A percentile compares a stretch with the other conserved stretches of the same genome.
phyloP scores from a whole-genome alignment of 208 protist genomes.

The Entamoeba histolytica region DNA sequence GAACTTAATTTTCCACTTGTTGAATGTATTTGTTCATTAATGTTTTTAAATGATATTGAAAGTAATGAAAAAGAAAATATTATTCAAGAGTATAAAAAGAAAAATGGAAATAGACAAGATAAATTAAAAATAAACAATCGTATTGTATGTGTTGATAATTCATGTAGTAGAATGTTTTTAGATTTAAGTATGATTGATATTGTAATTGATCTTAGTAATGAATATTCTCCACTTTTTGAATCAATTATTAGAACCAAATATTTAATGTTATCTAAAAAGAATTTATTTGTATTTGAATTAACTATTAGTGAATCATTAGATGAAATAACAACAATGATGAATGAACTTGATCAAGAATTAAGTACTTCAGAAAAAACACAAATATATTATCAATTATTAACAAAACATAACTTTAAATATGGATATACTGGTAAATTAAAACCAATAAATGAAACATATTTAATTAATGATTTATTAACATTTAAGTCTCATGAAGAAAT shows the following conservation, averaged over 20 bases:
- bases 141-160: too few species aligned
- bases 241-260: not conserved
- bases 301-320: not conserved
- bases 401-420: not conserved
- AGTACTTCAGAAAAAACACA: not conserved
- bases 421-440: not conserved
- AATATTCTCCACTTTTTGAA: not conserved
- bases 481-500: not conserved
- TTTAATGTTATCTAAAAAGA: not conserved
- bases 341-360: not conserved
- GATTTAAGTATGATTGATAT: not conserved
- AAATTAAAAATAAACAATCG: too few species aligned
- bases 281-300: not conserved
- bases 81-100: too few species aligned
- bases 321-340: not conserved
- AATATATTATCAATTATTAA: not conserved
- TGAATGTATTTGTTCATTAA: too few species aligned
- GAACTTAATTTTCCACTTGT: too few species aligned
- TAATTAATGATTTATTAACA: not conserved
- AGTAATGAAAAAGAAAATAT: too few species aligned
- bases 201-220: not conserved
- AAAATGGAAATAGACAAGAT: too few species aligned
- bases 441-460: not conserved
- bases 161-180: too few species aligned
- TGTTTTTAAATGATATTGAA: too few species aligned